These are phyloP conservation scores for Pyrus pyrifolia DNA, from an alignment of 306 rosid genomes.

Conservation along the genomic window DNA sequence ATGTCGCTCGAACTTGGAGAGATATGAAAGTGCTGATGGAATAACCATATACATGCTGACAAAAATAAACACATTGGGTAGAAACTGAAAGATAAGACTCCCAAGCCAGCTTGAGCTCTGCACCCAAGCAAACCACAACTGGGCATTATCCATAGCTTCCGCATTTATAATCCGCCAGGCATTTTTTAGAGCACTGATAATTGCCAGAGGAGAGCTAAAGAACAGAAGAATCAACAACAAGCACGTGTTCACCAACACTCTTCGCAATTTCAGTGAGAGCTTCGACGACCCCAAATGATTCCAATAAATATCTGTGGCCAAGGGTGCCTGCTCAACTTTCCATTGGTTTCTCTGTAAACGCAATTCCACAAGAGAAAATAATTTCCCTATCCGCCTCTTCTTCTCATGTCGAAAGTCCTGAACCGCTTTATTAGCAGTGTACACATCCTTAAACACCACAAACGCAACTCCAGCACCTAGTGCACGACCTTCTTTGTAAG, in stretches of 20 bases:
- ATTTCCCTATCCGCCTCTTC: slow-evolving; percentile 71
- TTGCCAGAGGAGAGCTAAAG: slow-evolving; percentile 93
- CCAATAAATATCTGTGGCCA: slow-evolving; percentile 93
- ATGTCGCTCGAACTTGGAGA: slow-evolving; percentile 88
- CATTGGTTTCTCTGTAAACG: slow-evolving; percentile 83
- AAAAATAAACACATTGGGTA: slow-evolving; percentile 85
- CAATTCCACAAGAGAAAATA: slow-evolving; percentile 73
- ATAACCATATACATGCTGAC: slow-evolving; percentile 85
- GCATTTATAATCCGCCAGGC: slow-evolving; percentile 89
- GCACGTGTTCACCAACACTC: slow-evolving; percentile 77
- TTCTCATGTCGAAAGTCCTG: slow-evolving; percentile 86
- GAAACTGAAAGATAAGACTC: slow-evolving; percentile 82
- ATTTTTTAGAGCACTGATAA: slow-evolving; percentile 70
- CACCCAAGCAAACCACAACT: slow-evolving; percentile 80
- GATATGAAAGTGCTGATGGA: slow-evolving; percentile 87
- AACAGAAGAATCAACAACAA: slow-evolving; percentile 70
- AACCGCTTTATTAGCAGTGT: slow-evolving; percentile 88
- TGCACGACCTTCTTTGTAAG: slow-evolving; percentile 79
- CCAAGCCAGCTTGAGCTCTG: slow-evolving; percentile 92
- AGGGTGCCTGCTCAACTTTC: slow-evolving; percentile 97
- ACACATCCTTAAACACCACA: slow-evolving; percentile 88
- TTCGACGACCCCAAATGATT: slow-evolving; percentile 80
- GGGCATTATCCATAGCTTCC: slow-evolving; percentile 92
- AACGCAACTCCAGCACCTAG: slow-evolving; percentile 86
- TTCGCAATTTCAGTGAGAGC: slow-evolving; percentile 55